A percentile compares a stretch with the other conserved stretches of the same genome.
Evolutionary conservation across 2,329 filamentous ascomycete species (phyloP).

Genomic region (Diplocarpon rosae): DNA sequence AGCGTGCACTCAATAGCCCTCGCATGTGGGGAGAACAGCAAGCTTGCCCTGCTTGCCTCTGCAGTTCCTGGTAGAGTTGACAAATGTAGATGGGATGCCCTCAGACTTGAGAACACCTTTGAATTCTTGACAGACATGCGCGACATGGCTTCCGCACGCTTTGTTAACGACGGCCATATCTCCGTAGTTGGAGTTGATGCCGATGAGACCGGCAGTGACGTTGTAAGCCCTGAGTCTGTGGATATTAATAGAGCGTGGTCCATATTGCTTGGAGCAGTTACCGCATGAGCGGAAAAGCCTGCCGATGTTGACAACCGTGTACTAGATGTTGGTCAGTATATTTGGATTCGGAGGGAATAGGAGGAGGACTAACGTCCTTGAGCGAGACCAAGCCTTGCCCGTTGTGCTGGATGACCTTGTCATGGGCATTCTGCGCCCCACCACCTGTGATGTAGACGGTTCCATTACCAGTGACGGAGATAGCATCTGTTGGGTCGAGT

Average conservation of each 20-base stretch:
- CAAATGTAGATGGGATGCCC: slow-evolving; percentile 5
- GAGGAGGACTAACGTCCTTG: slow-evolving; percentile 17
- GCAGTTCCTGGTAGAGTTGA: slow-evolving; percentile 8
- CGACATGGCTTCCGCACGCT: slow-evolving; percentile 14
- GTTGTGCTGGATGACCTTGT: slow-evolving; percentile 31
- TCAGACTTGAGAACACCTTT: slow-evolving; percentile 13
- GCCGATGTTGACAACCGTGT: slow-evolving; percentile 31
- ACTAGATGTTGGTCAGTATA: slow-evolving; percentile 8
- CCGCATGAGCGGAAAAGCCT: slow-evolving; percentile 39
- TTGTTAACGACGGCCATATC: slow-evolving; percentile 27
- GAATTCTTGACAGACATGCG: slow-evolving; percentile 18
- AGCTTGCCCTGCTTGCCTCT: slow-evolving; percentile 6
- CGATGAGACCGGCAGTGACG: slow-evolving; percentile 22
- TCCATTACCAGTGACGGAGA: slow-evolving; percentile 27
- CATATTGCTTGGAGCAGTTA: slow-evolving; percentile 30
- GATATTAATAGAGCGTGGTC: slow-evolving; percentile 24
- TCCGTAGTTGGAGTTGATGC: slow-evolving; percentile 32
- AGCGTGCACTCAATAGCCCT: too few species aligned
- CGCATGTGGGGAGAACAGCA: slow-evolving; percentile 6
- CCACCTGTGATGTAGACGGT: slow-evolving; percentile 29
- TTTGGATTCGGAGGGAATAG: neutral
- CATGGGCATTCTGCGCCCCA: slow-evolving; percentile 26
- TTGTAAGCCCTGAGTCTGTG: slow-evolving; percentile 26
- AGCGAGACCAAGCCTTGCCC: slow-evolving; percentile 26
- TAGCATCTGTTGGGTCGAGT: slow-evolving; percentile 15